Base-by-base conservation (phyloP, 75 land plant species). In the Adiantum capillusveneris region DNA sequence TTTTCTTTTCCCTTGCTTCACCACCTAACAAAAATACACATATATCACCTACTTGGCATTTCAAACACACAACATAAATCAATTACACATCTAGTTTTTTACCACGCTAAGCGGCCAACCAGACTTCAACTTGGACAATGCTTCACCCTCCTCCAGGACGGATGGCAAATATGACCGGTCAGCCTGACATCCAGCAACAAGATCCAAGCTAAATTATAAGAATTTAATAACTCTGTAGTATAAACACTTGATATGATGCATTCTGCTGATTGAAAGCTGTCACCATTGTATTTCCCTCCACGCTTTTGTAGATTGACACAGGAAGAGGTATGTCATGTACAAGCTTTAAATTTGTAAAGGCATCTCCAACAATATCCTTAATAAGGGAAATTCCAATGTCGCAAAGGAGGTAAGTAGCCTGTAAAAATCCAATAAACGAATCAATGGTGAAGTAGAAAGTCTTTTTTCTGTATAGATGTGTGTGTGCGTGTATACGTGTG, bases 321-420 rank as follows among this genome's bases (percentile, higher is more conserved):
- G 85, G 85, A 19, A 86, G 73, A 14, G 76, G 25, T 34, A 74
- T 57, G 22, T 64, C 16, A 19, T 55, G 12, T 44, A 50, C 58
- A 30, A 11, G 17, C 0, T 59, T 63, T 46, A 45, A 61, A 30
- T 49, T 26, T 29, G 68, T 65, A 24, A 56, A 65, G 17, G 62
- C 22, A 25, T 70, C 55, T 17, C 29, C 52, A 19, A 61, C 57
- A 16, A 88, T 37, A 26, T 69, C 79, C 64, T 84, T 84, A 34
- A 37, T 62, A 13, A 88, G 77, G 26, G 69, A 52, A 25, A 88
- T 29, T 1, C 85, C 88, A 69, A 84, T 77, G 57, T 88, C 93
- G 71, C 83, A 81, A 17, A 86, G 68, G 6, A 78, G 83, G 66
- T 86, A 63, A 6, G 74, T 71, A 55, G 59, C 74, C 85, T 85